Evolutionary conservation across 2,329 filamentous ascomycete species (phyloP).

Genomic region (Pyricularia sp.): DNA sequence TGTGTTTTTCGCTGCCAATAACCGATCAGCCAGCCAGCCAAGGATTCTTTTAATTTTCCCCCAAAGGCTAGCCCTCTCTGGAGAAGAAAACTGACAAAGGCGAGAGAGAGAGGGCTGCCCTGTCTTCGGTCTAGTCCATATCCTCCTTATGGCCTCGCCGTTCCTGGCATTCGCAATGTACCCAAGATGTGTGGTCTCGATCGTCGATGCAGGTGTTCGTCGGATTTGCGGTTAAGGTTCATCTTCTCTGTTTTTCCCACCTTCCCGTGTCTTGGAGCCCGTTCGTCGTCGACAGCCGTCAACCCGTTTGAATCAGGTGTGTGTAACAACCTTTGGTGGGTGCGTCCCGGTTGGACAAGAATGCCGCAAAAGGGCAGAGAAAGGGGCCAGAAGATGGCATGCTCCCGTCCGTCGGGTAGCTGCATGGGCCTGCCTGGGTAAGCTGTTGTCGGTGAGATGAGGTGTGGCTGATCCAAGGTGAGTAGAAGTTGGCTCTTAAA

Average conservation of each 20-base stretch:
- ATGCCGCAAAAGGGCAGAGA: neutral
- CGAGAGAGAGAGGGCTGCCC: no score
- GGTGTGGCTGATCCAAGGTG: neutral
- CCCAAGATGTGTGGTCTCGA: neutral
- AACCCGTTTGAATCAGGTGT: neutral
- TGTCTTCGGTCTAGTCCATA: neutral
- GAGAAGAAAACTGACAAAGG: no score
- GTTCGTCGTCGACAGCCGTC: neutral
- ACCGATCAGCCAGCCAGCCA: neutral
- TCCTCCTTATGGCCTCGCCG: neutral
- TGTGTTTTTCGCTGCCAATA: neutral
- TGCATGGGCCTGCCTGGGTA: neutral
- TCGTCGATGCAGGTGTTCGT: neutral
- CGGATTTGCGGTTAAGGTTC: neutral
- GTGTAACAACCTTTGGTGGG: neutral
- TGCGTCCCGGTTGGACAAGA: neutral
- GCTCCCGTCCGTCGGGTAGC: neutral
- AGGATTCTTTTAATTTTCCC: no score
- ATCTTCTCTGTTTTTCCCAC: neutral
- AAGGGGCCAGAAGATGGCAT: neutral
- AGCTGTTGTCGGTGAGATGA: neutral
- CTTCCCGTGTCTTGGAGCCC: neutral
- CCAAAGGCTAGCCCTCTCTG: no score
- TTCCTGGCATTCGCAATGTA: neutral
- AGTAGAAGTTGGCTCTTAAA: neutral